Conservation (phyloP, 495 filamentous ascomycete genomes). For the Penicillium crystallinum region DNA sequence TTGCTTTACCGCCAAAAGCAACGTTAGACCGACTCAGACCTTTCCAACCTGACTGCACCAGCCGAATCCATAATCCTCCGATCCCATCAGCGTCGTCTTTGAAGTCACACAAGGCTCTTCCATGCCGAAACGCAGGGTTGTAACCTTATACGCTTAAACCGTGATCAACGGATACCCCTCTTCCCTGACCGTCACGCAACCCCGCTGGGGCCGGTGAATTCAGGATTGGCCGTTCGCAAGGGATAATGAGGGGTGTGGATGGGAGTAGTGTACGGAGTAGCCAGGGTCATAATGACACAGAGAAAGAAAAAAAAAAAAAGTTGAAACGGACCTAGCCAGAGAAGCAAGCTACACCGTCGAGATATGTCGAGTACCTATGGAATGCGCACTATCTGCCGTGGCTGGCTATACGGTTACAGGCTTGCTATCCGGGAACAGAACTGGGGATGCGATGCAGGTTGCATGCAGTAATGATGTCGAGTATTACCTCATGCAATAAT, state of each 20-base stretch:
- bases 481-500: slow-evolving; percentile 1
- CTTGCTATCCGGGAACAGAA: not conserved
- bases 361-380: not conserved
- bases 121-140: slow-evolving; percentile 12
- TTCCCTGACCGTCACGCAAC: slow-evolving; percentile 5
- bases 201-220: slow-evolving; percentile 8
- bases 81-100: slow-evolving; percentile 10
- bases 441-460: slow-evolving; percentile 8
- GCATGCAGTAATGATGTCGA: slow-evolving; percentile 5
- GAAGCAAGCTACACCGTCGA: not conserved
- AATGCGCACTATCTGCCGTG: not conserved
- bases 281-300: not conserved
- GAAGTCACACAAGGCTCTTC: slow-evolving; percentile 11
- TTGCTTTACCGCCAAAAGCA: not conserved
- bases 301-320: no score
- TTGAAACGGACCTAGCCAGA: not conserved
- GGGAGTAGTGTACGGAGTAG: no score
- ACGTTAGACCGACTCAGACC: not conserved
- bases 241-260: not conserved
- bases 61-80: slow-evolving; percentile 22
- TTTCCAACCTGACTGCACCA: slow-evolving; percentile 18
- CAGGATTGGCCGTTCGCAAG: slow-evolving; percentile 5
- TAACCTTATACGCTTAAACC: slow-evolving; percentile 11
- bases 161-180: slow-evolving; percentile 2
- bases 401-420: not conserved